phyloP scores from a whole-genome alignment of 208 protist species.

The Spongospora subterranea region DNA sequence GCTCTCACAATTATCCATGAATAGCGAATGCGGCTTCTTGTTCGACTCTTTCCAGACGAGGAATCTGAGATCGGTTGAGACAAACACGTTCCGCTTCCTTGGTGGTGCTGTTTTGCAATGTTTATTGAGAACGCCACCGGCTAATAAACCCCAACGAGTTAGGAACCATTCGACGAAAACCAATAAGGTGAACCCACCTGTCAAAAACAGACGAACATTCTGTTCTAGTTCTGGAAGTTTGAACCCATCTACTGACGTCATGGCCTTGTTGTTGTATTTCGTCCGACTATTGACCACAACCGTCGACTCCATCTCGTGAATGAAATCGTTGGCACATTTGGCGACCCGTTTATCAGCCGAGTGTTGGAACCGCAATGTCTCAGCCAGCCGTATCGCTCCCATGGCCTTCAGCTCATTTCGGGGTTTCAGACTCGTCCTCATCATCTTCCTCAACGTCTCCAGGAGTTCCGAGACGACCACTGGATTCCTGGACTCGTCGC shows the following conservation, averaged over 20 bases:
- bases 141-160: background rate
- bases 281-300: background rate
- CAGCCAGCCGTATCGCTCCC: background rate
- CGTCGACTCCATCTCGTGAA: slow-evolving; percentile 12
- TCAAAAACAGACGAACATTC: slow-evolving; percentile 38
- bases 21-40: slow-evolving; percentile 16
- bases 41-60: slow-evolving; percentile 17
- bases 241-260: slow-evolving; percentile 6
- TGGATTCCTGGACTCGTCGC: background rate
- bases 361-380: slow-evolving; percentile 51
- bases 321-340: slow-evolving; percentile 5
- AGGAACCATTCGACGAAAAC: background rate
- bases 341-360: background rate
- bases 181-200: background rate
- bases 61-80: slow-evolving; percentile 19
- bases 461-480: background rate
- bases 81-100: slow-evolving; percentile 28
- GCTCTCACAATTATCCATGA: slow-evolving; percentile 25
- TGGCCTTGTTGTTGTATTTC: background rate
- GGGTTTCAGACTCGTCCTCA: background rate
- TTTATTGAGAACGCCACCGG: slow-evolving; percentile 8
- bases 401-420: slow-evolving; percentile 1
- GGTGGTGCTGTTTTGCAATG: slow-evolving; percentile 32
- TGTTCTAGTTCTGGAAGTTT: slow-evolving; percentile 52
- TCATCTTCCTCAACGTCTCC: slow-evolving; percentile 32